Conservation (phyloP, 768 basidiomycete genomes). For the Gloeostereum incarnatum region DNA sequence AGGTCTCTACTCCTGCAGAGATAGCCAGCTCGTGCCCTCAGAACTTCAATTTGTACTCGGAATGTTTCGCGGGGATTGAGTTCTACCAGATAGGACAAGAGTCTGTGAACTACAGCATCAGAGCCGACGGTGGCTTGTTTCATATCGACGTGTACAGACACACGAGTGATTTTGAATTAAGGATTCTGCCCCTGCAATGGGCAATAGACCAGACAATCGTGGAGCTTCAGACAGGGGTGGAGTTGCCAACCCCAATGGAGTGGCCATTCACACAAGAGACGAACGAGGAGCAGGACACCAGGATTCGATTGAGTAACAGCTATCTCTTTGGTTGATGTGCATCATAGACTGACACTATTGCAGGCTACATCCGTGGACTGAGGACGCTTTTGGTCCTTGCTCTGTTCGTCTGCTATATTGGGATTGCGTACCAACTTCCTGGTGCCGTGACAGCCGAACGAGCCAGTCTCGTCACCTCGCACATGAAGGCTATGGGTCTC, state of each 20-base stretch:
- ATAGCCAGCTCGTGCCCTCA: constrained; percentile 56
- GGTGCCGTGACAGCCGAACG: constrained; percentile 62
- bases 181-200: constrained; percentile 69
- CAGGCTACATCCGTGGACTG: constrained; percentile 57
- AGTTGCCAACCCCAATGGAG: constrained; percentile 49
- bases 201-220: constrained; percentile 72
- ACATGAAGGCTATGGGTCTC: constrained; percentile 78
- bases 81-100: constrained; percentile 42
- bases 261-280: constrained; percentile 69
- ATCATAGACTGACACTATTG: constrained; percentile 5
- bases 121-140: constrained; percentile 53
- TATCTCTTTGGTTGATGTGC: background rate
- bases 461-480: constrained; percentile 52
- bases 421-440: constrained; percentile 71
- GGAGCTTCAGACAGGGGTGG: constrained; percentile 49
- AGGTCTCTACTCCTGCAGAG: constrained; percentile 34
- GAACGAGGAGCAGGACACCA: constrained; percentile 49
- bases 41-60: constrained; percentile 63
- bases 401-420: constrained; percentile 65
- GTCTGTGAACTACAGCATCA: constrained; percentile 59
- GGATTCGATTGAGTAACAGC: constrained; percentile 43
- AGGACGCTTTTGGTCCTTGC: constrained; percentile 56
- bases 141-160: constrained; percentile 61
- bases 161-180: constrained; percentile 56
- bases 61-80: constrained; percentile 60